phyloP scores from a whole-genome alignment of 805 yeast species.

The Tetrapisispora arboricola region DNA sequence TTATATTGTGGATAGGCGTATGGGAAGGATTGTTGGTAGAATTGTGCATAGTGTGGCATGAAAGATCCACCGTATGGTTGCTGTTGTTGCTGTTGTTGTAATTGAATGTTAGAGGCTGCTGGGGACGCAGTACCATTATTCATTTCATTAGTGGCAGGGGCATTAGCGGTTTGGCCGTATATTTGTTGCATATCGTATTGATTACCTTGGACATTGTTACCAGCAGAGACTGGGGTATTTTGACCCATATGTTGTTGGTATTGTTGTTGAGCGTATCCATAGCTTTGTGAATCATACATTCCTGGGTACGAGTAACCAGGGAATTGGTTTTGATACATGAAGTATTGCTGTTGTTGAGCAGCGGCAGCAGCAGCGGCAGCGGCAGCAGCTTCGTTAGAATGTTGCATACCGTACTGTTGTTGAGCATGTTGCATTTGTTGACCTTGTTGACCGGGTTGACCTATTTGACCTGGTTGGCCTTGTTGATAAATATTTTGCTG shows the following conservation, averaged over 20 bases:
- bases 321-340: conserved; percentile 30
- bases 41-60: conserved; percentile 29
- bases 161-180: conserved; percentile 19
- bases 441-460: too few species aligned
- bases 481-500: conserved; percentile 10
- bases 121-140: conserved; percentile 12
- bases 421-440: too few species aligned
- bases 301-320: conserved; percentile 31
- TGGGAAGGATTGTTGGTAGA: conserved; percentile 30
- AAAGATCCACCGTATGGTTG: conserved; percentile 25
- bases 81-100: conserved; percentile 15
- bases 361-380: conserved; percentile 20
- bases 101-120: conserved; percentile 17
- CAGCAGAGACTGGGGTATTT: conserved; percentile 9
- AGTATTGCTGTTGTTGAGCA: conserved; percentile 28
- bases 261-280: conserved; percentile 24
- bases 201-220: conserved; percentile 12
- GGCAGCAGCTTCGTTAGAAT: conserved; percentile 16
- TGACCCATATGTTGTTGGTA: conserved; percentile 16
- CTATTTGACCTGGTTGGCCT: conserved; percentile 16
- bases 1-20: conserved; percentile 30
- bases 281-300: conserved; percentile 27
- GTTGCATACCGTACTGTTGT: conserved; percentile 11
- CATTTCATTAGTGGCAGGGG: conserved; percentile 16
- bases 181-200: conserved; percentile 20